A percentile compares a stretch with the other conserved stretches of the same genome.
phyloP scores from a whole-genome alignment of 441 rosid species.

The Eruca vesicaria region DNA sequence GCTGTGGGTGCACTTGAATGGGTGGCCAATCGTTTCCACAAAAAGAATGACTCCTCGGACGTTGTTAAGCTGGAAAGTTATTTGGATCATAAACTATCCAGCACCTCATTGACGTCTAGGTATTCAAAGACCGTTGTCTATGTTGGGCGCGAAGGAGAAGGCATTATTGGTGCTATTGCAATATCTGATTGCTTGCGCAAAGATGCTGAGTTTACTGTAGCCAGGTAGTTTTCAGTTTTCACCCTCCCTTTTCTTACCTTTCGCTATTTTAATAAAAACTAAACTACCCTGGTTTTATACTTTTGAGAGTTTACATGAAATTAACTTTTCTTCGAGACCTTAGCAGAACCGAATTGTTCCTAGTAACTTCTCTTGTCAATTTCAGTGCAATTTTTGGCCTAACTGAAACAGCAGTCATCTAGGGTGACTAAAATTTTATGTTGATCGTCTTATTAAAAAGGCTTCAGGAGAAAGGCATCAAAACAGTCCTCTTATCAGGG shows the following conservation, averaged over 20 bases:
- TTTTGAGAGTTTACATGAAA: neutral
- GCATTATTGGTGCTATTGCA: slow-evolving; percentile 87
- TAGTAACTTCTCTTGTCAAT: neutral
- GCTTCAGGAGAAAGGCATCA: slow-evolving; percentile 83
- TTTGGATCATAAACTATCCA: slow-evolving; percentile 46
- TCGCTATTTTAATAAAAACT: neutral
- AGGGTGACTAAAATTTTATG: neutral
- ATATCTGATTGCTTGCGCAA: slow-evolving; percentile 71
- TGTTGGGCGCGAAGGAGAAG: slow-evolving; percentile 88
- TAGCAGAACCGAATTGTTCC: neutral
- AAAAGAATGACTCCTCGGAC: slow-evolving; percentile 43
- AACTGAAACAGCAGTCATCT: neutral
- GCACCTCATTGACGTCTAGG: slow-evolving; percentile 51
- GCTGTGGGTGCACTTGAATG: slow-evolving; percentile 86
- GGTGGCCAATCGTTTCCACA: slow-evolving; percentile 74
- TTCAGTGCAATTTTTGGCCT: neutral
- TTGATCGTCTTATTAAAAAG: slow-evolving; percentile 38
- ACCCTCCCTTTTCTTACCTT: neutral
- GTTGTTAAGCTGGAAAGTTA: slow-evolving; percentile 47
- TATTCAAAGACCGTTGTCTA: slow-evolving; percentile 79
- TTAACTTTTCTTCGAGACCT: neutral
- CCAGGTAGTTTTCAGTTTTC: slow-evolving; percentile 50
- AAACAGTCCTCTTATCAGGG: slow-evolving; percentile 79
- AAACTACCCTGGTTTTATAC: neutral
- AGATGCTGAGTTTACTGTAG: slow-evolving; percentile 78